Base-by-base conservation (phyloP, 306 rosid genomes). In the Cicer bijugum region DNA sequence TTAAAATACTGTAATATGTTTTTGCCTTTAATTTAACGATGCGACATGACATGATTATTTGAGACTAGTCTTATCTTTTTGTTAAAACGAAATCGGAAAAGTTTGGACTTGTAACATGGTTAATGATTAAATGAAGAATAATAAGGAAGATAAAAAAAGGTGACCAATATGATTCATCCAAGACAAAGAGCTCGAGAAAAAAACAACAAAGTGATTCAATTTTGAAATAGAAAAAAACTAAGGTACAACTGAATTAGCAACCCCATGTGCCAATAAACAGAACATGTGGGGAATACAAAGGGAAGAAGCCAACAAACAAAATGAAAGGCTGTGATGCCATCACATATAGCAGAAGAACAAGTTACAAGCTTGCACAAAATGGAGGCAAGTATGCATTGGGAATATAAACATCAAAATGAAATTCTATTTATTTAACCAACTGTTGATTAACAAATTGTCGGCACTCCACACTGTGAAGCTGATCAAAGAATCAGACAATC, bases 261-360 rank as follows among this genome's bases (percentile, higher is more conserved):
- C 19, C 74, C 74, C 86, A 83, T 76, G 82, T 75, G 84, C 64
- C 12, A 43, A 2, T 65, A 58, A 19, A 47, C 75, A 78, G 56
- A 80, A 43, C 60, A 45, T 55, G 81, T 50, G 78, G 67, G 39
- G 62, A 47, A 71, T 58, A 52, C 72, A 66, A 37, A 28, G 63
- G 58, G 48, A 72, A 72, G 42, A 59, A 59, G 44, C 42, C 42
- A 59, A 9, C 79, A 48, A 71, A 75, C 68, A 65, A 60, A 75
- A 46, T n/a, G 40, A 48, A 71, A 58, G 45, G 58, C 45, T 33
- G 55, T 72, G 69, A 58, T 56, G 69, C 12, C 63, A 55, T 15
- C 15, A 40, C 70, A 47, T 14, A 42, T 17, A 47, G 38, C 59
- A n/a, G 9, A 72, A 59, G 55, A 59, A 60, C 76, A 50, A 59